These are phyloP conservation scores for Akanthomyces muscarius DNA, from an alignment of 2,329 filamentous ascomycete species.

Conservation along the genomic window DNA sequence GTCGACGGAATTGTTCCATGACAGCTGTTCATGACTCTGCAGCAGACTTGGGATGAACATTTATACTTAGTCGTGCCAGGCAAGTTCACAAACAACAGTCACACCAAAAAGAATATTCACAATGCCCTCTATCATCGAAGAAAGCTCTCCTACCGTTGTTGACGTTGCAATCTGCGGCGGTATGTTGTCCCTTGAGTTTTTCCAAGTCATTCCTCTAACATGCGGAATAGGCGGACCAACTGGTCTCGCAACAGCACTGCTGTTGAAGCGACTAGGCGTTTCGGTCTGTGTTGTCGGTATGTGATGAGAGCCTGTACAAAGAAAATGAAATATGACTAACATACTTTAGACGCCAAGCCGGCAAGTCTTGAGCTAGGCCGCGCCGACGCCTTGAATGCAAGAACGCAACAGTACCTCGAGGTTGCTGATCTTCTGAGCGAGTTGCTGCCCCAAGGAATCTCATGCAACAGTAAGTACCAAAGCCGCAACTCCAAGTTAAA, in stretches of 20 bases:
- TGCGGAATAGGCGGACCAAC: slow-evolving; percentile 38
- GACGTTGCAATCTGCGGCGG: slow-evolving; percentile 38
- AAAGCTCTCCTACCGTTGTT: slow-evolving; percentile 22
- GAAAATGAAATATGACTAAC: neutral
- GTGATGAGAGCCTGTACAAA: neutral
- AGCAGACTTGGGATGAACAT: neutral
- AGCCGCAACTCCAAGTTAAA: neutral
- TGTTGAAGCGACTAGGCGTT: slow-evolving; percentile 39
- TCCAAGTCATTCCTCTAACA: neutral
- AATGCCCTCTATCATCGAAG: slow-evolving; percentile 13
- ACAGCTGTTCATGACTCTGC: neutral
- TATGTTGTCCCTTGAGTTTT: slow-evolving; percentile 18
- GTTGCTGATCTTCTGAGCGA: slow-evolving; percentile 41
- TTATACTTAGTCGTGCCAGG: neutral
- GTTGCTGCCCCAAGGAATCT: slow-evolving; percentile 39
- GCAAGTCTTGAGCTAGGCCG: slow-evolving; percentile 38
- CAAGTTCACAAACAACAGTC: neutral
- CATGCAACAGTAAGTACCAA: slow-evolving; percentile 43
- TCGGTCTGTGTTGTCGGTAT: slow-evolving; percentile 38
- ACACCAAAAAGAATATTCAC: neutral
- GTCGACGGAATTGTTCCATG: neutral
- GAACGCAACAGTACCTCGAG: slow-evolving; percentile 46
- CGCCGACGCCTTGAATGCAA: slow-evolving; percentile 46
- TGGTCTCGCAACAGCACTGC: slow-evolving; percentile 41
- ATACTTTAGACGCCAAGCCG: slow-evolving; percentile 36